Base-by-base conservation (phyloP, 441 rosid genomes). In the Erodium trifolium region DNA sequence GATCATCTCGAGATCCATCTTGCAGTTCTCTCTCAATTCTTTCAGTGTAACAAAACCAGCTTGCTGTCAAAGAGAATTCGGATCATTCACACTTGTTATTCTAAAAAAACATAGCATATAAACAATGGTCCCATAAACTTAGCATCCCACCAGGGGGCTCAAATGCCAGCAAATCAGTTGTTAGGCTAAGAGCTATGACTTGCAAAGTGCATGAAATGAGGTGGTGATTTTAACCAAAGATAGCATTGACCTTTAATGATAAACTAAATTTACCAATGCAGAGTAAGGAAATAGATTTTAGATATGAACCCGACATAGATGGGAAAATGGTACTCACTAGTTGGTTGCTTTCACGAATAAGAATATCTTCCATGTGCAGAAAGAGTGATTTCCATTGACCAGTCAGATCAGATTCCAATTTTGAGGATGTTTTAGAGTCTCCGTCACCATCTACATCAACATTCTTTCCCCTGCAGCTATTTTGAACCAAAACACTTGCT, bases 321-420 rank as follows among this genome's bases (percentile, higher is more conserved):
- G 18, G 59, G 13, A 51, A n/a, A 67, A 31, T 41, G 47, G 55
- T 35, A 84, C 98, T 93, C 77, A 93, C 98, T 63, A 88, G 96
- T 73, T 88, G 87, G 71, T 31, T 81, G 86, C 83, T 81, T 86
- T 91, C 98, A 47, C 70, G 82, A 68, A 75, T 81, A 78, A 91
- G 78, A 67, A 84, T 78, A 39, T 86, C 86, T 74, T 88, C 95
- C 98, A 86, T 91, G 78, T 78, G 85, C 67, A 82, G 90, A 85
- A 93, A 93, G 67, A 89, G 95, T 11, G 95, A 87, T 73, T 77
- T 84, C 97, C 95, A 93, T 66, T 88, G 96, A 73, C 70, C 83
- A 49, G 74, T 83, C 69, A 85, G 85, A 70, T 85, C 87, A 68
- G 88, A 73, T 67, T 86, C 97, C 72, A 82, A 65, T 73, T 83